Evolutionary conservation across 75 land plant species (phyloP).

Genomic region (Selaginella tamariscina): DNA sequence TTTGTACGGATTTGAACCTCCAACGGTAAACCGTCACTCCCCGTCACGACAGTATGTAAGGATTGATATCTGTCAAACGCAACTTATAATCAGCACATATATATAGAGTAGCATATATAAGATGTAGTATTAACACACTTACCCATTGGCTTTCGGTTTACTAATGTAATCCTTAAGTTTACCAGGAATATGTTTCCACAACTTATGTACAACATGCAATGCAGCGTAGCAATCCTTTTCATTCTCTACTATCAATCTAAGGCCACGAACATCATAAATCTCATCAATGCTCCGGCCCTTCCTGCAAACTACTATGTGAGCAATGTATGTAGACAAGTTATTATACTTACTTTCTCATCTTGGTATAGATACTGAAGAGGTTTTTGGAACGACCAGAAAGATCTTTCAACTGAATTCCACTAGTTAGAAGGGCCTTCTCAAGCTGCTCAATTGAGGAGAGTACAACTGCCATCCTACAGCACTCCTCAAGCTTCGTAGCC

Average conservation of each 20-base stretch:
- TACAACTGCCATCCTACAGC: not conserved
- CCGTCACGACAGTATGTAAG: conserved; percentile 5
- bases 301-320: conserved; percentile 5
- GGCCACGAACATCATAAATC: conserved; percentile 7
- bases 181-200: not conserved
- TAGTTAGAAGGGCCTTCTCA: not conserved
- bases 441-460: not conserved
- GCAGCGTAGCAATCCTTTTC: conserved; percentile 2
- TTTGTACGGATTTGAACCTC: conserved; percentile 4
- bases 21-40: not conserved
- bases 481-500: not conserved
- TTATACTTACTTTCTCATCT: conserved; percentile 6
- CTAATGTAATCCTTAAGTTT: conserved; percentile 6
- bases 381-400: conserved; percentile 1
- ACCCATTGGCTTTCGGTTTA: conserved; percentile 6
- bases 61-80: conserved; percentile 5
- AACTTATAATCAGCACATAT: not conserved
- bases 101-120: too few relatives aligned
- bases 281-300: conserved; percentile 8
- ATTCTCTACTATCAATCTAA: not conserved
- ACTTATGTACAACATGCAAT: not conserved
- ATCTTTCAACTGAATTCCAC: not conserved
- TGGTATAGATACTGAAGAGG: conserved; percentile 1
- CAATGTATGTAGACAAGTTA: not conserved
- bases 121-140: not conserved